Evolutionary conservation across 345 rosid species (phyloP), one percentile per base, ranked within the genome.

Genomic region (Garcia nutans): DNA sequence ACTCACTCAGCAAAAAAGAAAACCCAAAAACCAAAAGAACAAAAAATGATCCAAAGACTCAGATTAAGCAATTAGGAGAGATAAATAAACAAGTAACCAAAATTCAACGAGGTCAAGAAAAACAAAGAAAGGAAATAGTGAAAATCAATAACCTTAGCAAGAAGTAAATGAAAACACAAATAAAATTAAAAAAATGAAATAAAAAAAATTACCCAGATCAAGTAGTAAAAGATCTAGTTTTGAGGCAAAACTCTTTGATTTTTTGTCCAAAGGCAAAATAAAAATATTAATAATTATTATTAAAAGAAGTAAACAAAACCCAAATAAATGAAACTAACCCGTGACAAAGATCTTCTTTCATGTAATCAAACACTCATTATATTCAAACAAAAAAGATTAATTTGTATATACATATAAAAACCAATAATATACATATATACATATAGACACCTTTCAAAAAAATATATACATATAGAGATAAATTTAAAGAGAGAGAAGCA

Each of bases 341-440:
- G 66, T 66, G 57, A 64, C 56, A 59, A 44, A 23, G 81, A 85
- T 79, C 73, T 71, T 70, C 44, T 49, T 28, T 73, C 83, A 84
- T 81, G 83, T 83, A 74, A 86, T 26, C 75, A 58, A 52, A 71
- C n/a, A 61, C 37, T 63, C 73, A 54, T 75, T 71, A 22, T 69
- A 64, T 54, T 68, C 47, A n/a, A 63, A 63, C 69, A 31, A 28
- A 19, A n/a, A 42, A 54, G 37, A 13, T 12, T 44, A 22, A 22
- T 6, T 17, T 54, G 0, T 22, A 19, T 42, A 28, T 20, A 23
- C 19, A 12, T 55, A 49, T 13, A 68, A 5, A n/a, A 81, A 65
- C 26, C 42, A 44, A 41, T 28, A 52, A 20, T 57, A 59, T 15
- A 28, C 23, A 58, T 3, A 3, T 3, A 44, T 3, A 3, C 10